phyloP scores from a whole-genome alignment of 2,329 filamentous ascomycete species.

The Fusarium xyrophilum region DNA sequence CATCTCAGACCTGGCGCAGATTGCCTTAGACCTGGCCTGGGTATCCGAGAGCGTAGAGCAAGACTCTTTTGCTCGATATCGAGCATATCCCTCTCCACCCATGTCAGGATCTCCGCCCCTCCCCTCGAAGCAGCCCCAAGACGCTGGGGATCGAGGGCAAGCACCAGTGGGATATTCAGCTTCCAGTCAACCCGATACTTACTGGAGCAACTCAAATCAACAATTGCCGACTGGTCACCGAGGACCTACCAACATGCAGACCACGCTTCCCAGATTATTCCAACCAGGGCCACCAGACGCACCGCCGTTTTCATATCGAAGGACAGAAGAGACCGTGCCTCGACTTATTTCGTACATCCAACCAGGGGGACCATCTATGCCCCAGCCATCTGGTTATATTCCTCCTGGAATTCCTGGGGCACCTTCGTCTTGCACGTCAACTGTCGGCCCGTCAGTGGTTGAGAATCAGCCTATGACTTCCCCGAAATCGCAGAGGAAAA shows the following conservation, averaged over 20 bases:
- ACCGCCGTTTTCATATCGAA: conserved; percentile 39
- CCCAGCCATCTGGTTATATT: conserved; percentile 36
- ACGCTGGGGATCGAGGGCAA: conserved; percentile 63
- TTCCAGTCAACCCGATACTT: conserved; percentile 57
- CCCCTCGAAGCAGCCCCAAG: conserved; percentile 64
- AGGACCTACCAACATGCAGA: conserved; percentile 37
- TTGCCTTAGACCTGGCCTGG: conserved; percentile 54
- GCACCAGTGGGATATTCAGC: conserved; percentile 52
- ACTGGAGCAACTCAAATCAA: conserved; percentile 50
- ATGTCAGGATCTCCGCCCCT: conserved; percentile 74
- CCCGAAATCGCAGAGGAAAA: conserved; percentile 69
- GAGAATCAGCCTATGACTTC: conserved; percentile 59
- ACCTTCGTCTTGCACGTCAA: conserved; percentile 32
- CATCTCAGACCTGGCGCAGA: conserved; percentile 60
- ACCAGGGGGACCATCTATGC: conserved; percentile 22
- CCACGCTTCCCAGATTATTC: conserved; percentile 39
- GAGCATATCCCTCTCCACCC: conserved; percentile 75
- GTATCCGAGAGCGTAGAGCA: conserved; percentile 58
- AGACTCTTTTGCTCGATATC: conserved; percentile 63
- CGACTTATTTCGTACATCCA: conserved; percentile 40
- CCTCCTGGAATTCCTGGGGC: conserved; percentile 28
- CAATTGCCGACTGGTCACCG: conserved; percentile 36
- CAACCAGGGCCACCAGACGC: conserved; percentile 39
- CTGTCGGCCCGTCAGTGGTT: conserved; percentile 47
- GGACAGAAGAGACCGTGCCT: conserved; percentile 36